Evolutionary conservation across 225 moss, liverwort and hornwort species (phyloP).

Genomic region (Marchantia polymorpha): DNA sequence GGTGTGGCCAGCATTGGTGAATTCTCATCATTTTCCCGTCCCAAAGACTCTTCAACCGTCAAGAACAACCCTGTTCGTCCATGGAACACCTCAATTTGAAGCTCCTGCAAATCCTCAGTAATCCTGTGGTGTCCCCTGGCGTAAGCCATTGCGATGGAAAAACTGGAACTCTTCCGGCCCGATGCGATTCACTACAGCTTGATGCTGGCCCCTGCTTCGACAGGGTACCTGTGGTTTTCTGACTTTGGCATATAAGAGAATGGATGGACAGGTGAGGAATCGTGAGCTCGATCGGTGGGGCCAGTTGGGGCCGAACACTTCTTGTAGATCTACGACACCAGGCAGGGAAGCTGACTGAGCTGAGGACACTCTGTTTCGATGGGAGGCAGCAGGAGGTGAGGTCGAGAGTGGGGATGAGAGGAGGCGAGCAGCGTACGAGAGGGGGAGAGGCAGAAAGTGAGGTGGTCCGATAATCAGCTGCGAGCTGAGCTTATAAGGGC

Average conservation of each 20-base stretch:
- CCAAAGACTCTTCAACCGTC: not conserved
- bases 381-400: no score
- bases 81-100: not conserved
- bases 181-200: not conserved
- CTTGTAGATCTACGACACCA: no score
- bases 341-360: no score
- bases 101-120: not conserved
- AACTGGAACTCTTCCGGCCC: not conserved
- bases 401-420: no score
- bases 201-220: not conserved
- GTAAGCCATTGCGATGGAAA: not conserved
- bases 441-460: no score
- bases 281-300: no score
- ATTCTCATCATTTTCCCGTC: conserved; percentile 11
- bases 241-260: not conserved
- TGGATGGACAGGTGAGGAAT: no score
- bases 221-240: not conserved
- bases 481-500: not conserved
- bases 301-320: no score
- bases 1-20: not conserved
- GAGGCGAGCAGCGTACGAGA: no score
- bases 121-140: not conserved
- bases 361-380: no score
- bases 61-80: not conserved
- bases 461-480: no score